A percentile compares a stretch with the other conserved stretches of the same genome.
These are phyloP conservation scores for Cladophialophora bantiana DNA, from an alignment of 2,329 filamentous ascomycete species.

Conservation along the genomic window DNA sequence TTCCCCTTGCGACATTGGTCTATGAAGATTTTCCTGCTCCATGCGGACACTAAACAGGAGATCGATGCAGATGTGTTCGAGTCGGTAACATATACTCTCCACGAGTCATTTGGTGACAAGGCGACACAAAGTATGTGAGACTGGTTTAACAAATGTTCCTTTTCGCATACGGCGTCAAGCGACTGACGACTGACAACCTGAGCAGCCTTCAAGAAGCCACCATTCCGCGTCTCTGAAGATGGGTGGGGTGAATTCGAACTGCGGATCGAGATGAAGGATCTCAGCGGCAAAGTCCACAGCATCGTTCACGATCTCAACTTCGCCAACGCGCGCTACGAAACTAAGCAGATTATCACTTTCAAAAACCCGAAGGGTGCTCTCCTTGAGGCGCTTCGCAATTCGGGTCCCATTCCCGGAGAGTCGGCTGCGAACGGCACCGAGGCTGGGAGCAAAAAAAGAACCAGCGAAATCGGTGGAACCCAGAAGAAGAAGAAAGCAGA, in stretches of 20 bases:
- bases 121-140: constrained; percentile 75
- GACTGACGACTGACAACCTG: constrained; percentile 2
- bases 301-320: constrained; percentile 94
- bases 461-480: constrained; percentile 59
- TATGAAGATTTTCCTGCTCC: constrained; percentile 79
- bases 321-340: constrained; percentile 78
- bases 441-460: constrained; percentile 65
- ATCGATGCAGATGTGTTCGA: constrained; percentile 89
- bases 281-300: constrained; percentile 81
- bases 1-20: constrained; percentile 95
- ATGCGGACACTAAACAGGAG: constrained; percentile 67
- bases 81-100: constrained; percentile 90
- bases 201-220: constrained; percentile 78
- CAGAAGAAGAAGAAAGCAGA: constrained; percentile 74
- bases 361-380: constrained; percentile 78
- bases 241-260: constrained; percentile 99
- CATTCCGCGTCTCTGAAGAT: constrained; percentile 89
- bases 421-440: constrained; percentile 60
- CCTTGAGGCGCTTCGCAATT: constrained; percentile 78
- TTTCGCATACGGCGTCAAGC: constrained; percentile 8
- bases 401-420: constrained; percentile 81
- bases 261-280: constrained; percentile 77
- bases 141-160: not conserved
- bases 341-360: constrained; percentile 80
- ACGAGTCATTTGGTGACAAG: constrained; percentile 88